Evolutionary conservation across 1,139 yeast species (phyloP).

Genomic region (Wickerhamomyces sp.): DNA sequence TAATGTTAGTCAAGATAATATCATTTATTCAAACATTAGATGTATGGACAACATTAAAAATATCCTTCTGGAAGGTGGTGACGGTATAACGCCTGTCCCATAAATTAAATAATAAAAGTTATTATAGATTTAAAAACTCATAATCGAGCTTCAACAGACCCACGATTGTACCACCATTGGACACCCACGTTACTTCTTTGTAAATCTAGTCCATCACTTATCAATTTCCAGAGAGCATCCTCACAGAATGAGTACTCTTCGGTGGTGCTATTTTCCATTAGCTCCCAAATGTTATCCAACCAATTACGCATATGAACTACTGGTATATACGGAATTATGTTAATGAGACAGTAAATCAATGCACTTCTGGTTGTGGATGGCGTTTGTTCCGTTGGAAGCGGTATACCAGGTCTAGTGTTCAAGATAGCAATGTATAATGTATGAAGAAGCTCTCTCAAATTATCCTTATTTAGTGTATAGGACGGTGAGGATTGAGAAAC

Average conservation of each 20-base stretch:
- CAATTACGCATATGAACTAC: constrained; percentile 39
- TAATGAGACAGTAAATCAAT: constrained; percentile 42
- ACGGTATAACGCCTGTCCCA: constrained; percentile 15
- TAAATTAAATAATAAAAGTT: constrained; percentile 2
- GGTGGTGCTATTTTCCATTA: constrained; percentile 28
- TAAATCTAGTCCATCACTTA: constrained; percentile 49
- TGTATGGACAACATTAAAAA: constrained; percentile 21
- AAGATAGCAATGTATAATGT: constrained; percentile 37
- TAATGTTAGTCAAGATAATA: constrained; percentile 19
- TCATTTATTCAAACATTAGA: constrained; percentile 16
- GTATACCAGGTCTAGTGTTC: constrained; percentile 31
- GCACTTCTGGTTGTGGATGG: constrained; percentile 47
- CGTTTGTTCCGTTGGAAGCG: constrained; percentile 23
- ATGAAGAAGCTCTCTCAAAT: constrained; percentile 37
- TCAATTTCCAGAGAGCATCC: constrained; percentile 34
- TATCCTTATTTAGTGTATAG: constrained; percentile 24
- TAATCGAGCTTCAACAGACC: neutral
- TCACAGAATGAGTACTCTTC: constrained; percentile 31
- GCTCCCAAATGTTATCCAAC: constrained; percentile 43
- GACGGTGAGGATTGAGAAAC: constrained; percentile 41
- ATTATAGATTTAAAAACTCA: too few species aligned
- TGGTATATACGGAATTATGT: constrained; percentile 53
- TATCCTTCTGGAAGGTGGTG: constrained; percentile 19
- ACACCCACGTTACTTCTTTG: constrained; percentile 60
- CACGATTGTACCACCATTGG: constrained; percentile 56